Percentiles rank a stretch among this genome's conserved stretches.
phyloP scores from a whole-genome alignment of 2,329 filamentous ascomycete genomes.

The Elsinoe necatrix region DNA sequence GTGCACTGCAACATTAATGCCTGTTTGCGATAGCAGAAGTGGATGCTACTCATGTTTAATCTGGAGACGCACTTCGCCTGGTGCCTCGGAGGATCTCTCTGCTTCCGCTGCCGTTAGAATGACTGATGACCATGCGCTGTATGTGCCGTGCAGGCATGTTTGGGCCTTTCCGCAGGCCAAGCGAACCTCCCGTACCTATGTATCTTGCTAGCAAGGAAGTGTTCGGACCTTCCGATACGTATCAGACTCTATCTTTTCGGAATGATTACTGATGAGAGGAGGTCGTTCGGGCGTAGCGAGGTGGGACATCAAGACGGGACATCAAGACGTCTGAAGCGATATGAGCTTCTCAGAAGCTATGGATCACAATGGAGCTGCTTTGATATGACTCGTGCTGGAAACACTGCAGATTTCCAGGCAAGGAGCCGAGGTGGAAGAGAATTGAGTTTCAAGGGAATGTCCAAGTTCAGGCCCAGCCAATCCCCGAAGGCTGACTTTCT shows the following conservation, averaged over 20 bases:
- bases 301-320: background rate
- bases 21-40: background rate
- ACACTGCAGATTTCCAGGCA: background rate
- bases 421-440: background rate
- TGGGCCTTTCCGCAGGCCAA: background rate
- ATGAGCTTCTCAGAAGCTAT: background rate
- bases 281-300: background rate
- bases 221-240: background rate
- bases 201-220: background rate
- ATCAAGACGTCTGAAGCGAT: background rate
- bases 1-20: background rate
- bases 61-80: background rate
- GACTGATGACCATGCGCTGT: background rate
- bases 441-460: background rate
- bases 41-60: background rate
- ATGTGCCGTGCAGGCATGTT: background rate
- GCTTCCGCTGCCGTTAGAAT: background rate
- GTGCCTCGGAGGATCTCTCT: background rate
- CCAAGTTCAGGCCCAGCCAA: background rate
- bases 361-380: background rate
- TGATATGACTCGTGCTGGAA: background rate
- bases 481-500: background rate
- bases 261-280: background rate
- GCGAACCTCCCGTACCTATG: background rate
- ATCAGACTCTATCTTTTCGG: background rate